These are phyloP conservation scores for Scutellaria baicalensis DNA, from an alignment of 257 asterid genomes.

Conservation along the genomic window DNA sequence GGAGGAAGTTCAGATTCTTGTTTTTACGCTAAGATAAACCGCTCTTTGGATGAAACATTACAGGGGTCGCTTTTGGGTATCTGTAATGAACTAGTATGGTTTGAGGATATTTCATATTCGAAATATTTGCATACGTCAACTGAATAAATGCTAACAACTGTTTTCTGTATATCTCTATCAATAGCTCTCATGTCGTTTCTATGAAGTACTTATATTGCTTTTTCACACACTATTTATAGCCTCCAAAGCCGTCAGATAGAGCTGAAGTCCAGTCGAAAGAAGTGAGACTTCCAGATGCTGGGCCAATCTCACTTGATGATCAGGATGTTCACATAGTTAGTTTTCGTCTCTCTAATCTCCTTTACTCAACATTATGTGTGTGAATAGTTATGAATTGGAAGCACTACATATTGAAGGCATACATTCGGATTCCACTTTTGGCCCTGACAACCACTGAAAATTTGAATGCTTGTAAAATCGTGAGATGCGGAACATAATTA, in stretches of 20 bases:
- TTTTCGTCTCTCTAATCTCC: conserved; percentile 18
- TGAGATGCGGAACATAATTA: neutral
- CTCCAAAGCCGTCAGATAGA: conserved; percentile 81
- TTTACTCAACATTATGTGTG: neutral
- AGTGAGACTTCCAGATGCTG: conserved; percentile 75
- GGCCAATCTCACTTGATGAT: conserved; percentile 73
- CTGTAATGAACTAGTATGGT: neutral
- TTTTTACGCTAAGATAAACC: neutral
- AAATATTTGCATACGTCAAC: neutral
- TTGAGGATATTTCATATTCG: neutral
- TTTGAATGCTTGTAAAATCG: neutral
- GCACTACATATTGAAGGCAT: neutral
- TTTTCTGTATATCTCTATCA: neutral
- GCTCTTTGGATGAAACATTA: neutral
- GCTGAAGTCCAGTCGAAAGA: conserved; percentile 79
- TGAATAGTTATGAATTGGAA: neutral
- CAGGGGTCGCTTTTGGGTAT: neutral
- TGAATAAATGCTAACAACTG: neutral
- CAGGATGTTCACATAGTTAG: conserved; percentile 86
- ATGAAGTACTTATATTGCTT: neutral
- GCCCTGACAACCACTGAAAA: neutral
- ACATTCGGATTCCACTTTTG: neutral
- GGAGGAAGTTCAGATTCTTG: neutral
- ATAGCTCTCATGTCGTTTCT: neutral
- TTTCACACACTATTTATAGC: conserved; percentile 27